These are phyloP conservation scores for Rickenella mellea DNA, from an alignment of 768 basidiomycete species.

Conservation along the genomic window DNA sequence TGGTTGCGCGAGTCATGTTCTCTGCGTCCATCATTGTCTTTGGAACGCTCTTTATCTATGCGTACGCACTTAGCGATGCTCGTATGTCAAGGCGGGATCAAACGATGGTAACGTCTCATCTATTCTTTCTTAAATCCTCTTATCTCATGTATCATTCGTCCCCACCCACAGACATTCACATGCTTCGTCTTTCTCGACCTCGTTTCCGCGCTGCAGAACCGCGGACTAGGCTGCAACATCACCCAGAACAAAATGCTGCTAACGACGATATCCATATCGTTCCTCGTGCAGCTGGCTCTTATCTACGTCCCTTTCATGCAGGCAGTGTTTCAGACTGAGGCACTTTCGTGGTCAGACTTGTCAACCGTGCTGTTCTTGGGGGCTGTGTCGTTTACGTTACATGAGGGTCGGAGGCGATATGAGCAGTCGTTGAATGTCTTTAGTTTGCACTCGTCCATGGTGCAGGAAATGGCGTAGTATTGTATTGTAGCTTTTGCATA, in stretches of 20 bases:
- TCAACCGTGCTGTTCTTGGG: constrained; percentile 61
- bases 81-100: constrained; percentile 81
- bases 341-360: constrained; percentile 61
- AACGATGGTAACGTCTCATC: constrained; percentile 68
- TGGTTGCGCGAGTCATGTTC: constrained; percentile 80
- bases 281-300: constrained; percentile 73
- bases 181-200: constrained; percentile 96
- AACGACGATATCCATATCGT: constrained; percentile 79
- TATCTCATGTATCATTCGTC: constrained; percentile 5
- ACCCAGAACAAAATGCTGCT: constrained; percentile 85
- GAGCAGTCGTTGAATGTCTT: constrained; percentile 57
- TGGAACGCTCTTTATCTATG: constrained; percentile 83
- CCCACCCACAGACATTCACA: constrained; percentile 73
- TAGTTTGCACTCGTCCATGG: constrained; percentile 36
- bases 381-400: constrained; percentile 51
- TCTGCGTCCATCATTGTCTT: constrained; percentile 86
- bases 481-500: no score
- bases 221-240: constrained; percentile 79
- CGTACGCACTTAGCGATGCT: constrained; percentile 75
- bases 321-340: constrained; percentile 86
- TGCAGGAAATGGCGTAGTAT: constrained; percentile 52
- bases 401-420: constrained; percentile 72
- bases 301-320: constrained; percentile 92
- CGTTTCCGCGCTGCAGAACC: constrained; percentile 89
- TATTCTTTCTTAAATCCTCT: background rate